Evolutionary conservation across 768 basidiomycete species (phyloP), one percentile per base, ranked within the genome.

Genomic region (Termitomyces sp.): DNA sequence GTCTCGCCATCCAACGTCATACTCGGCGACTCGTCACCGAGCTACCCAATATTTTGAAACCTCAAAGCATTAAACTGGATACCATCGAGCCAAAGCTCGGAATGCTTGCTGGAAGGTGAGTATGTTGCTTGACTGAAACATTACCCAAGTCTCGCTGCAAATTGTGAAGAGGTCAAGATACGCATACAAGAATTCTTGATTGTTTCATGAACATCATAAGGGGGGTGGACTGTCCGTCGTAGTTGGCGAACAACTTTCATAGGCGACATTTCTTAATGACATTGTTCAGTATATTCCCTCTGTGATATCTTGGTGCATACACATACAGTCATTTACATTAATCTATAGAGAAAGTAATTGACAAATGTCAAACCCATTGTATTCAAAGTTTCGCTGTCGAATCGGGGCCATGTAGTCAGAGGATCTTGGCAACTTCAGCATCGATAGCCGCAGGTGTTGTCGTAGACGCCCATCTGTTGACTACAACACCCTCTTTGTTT

Each of bases 381-480:
- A 28, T 11, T 55, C 54, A 55, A 13, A 64, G 55, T 46, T 61
- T 63, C 18, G 53, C 46, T 20, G 20, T 12, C 32, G 13, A 7
- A 18, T 55, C n/a, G 1, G 49, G 11, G 18, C 48, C 56, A 45
- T 64, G 22, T 20, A 67, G 65, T 67, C 66, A 78, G 53, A 91
- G 66, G 57, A 90, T 78, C 72, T 87, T 89, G 60, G 83, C 84
- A 45, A 94, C 76, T 58, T 85, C 85, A 45, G 73, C 73, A 50
- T 85, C 89, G 60, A 94, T 84, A 13, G 80, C 76, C 18, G 81
- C 77, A 28, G 90, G 90, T 3, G 87, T 81, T 2, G 90, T 92
- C 15, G 87, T 90, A 18, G 89, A 88, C 5, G 88, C 86, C 89
- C 90, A 93, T 58, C 84, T 84, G 66, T 88, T 76, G 24, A 90